These are phyloP conservation scores for Chlorella ohadii DNA, from an alignment of 139 green algal species.

Conservation along the genomic window DNA sequence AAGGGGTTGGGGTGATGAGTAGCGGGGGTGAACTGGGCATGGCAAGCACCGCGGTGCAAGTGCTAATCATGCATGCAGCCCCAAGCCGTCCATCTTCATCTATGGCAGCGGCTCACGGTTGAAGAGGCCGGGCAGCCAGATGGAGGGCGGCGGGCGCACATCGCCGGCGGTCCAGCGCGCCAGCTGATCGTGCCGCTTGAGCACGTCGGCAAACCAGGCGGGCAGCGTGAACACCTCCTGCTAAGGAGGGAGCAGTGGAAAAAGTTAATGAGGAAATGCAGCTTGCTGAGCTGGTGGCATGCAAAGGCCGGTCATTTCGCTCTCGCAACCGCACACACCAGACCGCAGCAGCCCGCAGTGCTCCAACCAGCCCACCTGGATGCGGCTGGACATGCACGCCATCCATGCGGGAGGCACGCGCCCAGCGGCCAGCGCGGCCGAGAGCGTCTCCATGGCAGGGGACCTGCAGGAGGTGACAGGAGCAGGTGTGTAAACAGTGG, in stretches of 20 bases:
- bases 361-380: slow-evolving; percentile 60
- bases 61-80: no score
- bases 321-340: no score
- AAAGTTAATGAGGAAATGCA: no score
- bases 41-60: no score
- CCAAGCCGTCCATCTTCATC: no score
- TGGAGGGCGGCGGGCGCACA: slow-evolving; percentile 77
- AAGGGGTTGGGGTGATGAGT: slow-evolving; percentile 92
- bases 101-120: neutral
- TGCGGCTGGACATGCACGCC: slow-evolving; percentile 79
- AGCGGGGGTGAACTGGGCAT: no score
- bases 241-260: slow-evolving; percentile 57
- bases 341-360: no score
- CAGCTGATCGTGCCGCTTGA: slow-evolving; percentile 79
- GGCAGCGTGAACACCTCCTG: slow-evolving; percentile 71
- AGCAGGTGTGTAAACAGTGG: no score
- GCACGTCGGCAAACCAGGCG: slow-evolving; percentile 76
- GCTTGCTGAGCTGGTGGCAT: no score
- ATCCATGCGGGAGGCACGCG: slow-evolving; percentile 78
- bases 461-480: no score
- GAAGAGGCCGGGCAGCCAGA: slow-evolving; percentile 74
- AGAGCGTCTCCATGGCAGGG: slow-evolving; percentile 74
- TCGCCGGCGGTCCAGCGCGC: slow-evolving; percentile 81
- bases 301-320: no score
- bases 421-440: neutral